A percentile compares a stretch with the other conserved stretches of the same genome.
These are phyloP conservation scores for Curvularia sp. DNA, from an alignment of 2,329 filamentous ascomycete genomes.

Conservation along the genomic window DNA sequence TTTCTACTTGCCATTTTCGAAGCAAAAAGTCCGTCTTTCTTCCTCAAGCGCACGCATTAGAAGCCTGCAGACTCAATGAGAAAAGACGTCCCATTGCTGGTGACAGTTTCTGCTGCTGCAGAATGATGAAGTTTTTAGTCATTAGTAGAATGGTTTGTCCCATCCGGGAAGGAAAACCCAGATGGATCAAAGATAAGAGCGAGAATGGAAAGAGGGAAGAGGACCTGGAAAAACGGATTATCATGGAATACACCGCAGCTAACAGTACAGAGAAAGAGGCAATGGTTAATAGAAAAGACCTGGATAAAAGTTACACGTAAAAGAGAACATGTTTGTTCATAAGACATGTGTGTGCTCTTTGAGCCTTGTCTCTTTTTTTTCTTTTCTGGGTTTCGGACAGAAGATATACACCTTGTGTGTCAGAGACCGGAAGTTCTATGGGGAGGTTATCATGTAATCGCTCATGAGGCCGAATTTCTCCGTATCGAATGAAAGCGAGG, in stretches of 20 bases:
- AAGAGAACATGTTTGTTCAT: not conserved
- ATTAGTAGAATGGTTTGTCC: not conserved
- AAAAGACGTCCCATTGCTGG: slow-evolving; percentile 41
- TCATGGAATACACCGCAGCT: slow-evolving; percentile 21
- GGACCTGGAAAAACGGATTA: slow-evolving; percentile 23
- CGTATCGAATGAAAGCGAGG: slow-evolving; percentile 15
- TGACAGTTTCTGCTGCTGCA: slow-evolving; percentile 20
- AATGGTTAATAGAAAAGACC: not conserved
- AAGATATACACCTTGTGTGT: not conserved
- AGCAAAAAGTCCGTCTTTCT: slow-evolving; percentile 22
- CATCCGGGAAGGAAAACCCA: slow-evolving; percentile 2
- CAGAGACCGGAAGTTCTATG: not conserved
- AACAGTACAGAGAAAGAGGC: slow-evolving; percentile 26
- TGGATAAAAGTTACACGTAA: not conserved
- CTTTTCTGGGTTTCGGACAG: slow-evolving; percentile 6
- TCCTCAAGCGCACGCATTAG: slow-evolving; percentile 42
- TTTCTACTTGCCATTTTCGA: not conserved
- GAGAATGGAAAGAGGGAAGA: slow-evolving; percentile 14
- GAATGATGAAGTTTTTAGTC: not conserved
- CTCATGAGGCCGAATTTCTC: slow-evolving; percentile 14
- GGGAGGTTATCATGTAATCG: slow-evolving; percentile 20
- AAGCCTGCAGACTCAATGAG: slow-evolving; percentile 44
- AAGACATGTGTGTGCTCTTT: too few relatives aligned
- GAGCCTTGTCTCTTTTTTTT: too few relatives aligned
- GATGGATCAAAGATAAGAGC: slow-evolving; percentile 16